A percentile compares a stretch with the other conserved stretches of the same genome.
Conservation (phyloP, 176 grass and related monocot genomes). For the Tillandsia fasciculata region DNA sequence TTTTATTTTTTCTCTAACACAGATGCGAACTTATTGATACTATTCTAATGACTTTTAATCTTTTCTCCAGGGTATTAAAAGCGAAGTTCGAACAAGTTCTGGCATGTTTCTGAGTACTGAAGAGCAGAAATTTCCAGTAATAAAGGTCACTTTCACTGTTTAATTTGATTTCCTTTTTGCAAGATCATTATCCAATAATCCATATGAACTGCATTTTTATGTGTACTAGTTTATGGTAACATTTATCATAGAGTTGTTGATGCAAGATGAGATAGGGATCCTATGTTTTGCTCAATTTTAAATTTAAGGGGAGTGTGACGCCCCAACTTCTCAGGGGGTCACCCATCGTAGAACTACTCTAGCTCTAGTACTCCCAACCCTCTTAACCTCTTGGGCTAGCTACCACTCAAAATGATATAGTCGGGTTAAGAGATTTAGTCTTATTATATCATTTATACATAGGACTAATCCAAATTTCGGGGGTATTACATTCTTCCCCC, state of each 20-base stretch:
- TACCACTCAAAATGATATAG: too few species aligned
- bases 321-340: too few species aligned
- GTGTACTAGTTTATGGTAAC: background rate
- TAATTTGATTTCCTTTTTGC: constrained; percentile 11
- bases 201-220: too few species aligned
- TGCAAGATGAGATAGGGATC: background rate
- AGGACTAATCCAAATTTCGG: too few species aligned
- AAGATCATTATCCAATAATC: background rate
- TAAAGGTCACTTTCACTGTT: constrained; percentile 50
- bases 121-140: constrained; percentile 57
- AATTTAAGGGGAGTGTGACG: too few species aligned
- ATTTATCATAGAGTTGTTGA: background rate
- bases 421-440: too few species aligned
- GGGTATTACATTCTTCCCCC: too few species aligned
- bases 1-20: background rate
- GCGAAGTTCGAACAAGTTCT: constrained; percentile 88
- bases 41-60: constrained; percentile 4
- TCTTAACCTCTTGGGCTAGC: too few species aligned
- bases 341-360: too few species aligned
- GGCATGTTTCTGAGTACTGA: constrained; percentile 77
- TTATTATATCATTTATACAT: too few species aligned
- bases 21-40: background rate
- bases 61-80: constrained; percentile 69
- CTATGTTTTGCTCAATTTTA: too few species aligned
- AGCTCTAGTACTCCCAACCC: too few species aligned